Conservation (phyloP, 306 rosid genomes). For the Casuarina glauca region DNA sequence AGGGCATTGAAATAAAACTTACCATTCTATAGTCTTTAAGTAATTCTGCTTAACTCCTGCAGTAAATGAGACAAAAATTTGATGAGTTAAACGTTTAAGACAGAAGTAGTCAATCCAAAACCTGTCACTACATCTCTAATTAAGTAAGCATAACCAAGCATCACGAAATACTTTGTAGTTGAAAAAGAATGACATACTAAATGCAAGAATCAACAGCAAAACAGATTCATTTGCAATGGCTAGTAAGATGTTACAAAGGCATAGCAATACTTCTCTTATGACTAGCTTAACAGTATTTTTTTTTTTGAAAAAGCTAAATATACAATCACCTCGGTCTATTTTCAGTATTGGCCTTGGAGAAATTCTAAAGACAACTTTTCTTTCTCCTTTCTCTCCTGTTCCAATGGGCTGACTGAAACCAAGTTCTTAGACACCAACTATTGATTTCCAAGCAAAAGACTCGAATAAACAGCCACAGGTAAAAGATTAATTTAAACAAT, state of each 20-base stretch:
- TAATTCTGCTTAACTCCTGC: background rate
- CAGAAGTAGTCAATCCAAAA: background rate
- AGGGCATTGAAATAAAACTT: background rate
- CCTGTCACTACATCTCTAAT: background rate
- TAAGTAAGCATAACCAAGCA: background rate
- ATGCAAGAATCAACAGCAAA: too few species aligned
- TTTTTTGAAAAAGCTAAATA: background rate
- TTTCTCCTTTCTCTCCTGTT: background rate
- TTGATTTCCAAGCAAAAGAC: background rate
- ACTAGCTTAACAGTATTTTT: background rate
- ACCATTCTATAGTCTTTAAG: background rate
- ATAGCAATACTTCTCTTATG: background rate
- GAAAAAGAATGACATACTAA: too few species aligned
- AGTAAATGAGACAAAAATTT: background rate
- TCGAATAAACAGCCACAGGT: background rate
- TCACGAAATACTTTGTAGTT: too few species aligned
- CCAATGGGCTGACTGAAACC: background rate
- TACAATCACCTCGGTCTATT: background rate
- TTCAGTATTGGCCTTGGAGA: background rate
- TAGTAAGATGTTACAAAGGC: background rate
- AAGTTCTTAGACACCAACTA: background rate
- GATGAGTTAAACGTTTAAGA: background rate
- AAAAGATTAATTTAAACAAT: background rate
- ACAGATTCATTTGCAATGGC: too few species aligned
- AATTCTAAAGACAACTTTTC: background rate